phyloP scores from a whole-genome alignment of 73 alveolate species.

The Paramecium primaurelia region DNA sequence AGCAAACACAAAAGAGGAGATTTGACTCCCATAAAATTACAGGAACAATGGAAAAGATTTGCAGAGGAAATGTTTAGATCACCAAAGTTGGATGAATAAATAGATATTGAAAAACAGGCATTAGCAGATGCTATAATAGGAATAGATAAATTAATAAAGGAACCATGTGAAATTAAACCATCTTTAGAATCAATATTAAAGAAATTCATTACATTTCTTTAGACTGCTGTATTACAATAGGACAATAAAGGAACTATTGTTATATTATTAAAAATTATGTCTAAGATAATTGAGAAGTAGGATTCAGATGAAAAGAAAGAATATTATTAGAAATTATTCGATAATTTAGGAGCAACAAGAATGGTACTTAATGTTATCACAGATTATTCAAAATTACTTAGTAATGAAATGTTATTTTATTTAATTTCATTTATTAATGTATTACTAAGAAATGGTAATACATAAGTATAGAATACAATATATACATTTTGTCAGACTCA shows the following conservation, averaged over 20 bases:
- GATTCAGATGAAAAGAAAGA: constrained; percentile 48
- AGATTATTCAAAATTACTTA: constrained; percentile 39
- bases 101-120: not conserved
- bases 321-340: constrained; percentile 42
- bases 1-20: not conserved
- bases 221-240: not conserved
- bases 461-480: constrained; percentile 33
- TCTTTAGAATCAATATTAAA: not conserved
- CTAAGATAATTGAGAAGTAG: constrained; percentile 31
- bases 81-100: not conserved
- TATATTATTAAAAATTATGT: constrained; percentile 10
- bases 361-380: constrained; percentile 58
- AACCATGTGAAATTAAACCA: constrained; percentile 32
- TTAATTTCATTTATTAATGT: constrained; percentile 41
- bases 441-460: constrained; percentile 52
- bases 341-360: constrained; percentile 60
- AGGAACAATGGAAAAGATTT: not conserved
- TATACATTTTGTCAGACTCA: constrained; percentile 44
- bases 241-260: constrained; percentile 19
- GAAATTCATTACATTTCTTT: constrained; percentile 8
- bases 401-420: constrained; percentile 6
- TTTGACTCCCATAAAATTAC: not conserved
- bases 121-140: constrained; percentile 13
- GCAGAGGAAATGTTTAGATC: not conserved
- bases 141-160: not conserved